These are phyloP conservation scores for Penicillium sp. DNA, from an alignment of 2,329 filamentous ascomycete species.

Conservation along the genomic window DNA sequence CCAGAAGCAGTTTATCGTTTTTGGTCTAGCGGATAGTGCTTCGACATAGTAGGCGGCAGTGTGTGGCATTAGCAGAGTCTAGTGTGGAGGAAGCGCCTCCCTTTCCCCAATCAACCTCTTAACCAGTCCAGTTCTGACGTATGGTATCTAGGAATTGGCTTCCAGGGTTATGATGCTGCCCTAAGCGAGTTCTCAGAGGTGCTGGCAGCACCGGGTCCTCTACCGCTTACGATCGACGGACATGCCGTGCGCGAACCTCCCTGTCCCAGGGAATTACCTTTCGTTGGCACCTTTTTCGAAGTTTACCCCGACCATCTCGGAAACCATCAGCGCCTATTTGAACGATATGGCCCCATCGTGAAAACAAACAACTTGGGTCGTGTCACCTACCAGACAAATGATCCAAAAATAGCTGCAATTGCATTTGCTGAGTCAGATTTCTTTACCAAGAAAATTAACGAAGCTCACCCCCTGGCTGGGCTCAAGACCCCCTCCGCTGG, in stretches of 20 bases:
- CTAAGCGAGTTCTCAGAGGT: too few relatives aligned
- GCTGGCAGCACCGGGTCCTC: too few relatives aligned
- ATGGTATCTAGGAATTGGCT: too few relatives aligned
- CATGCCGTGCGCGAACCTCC: slow-evolving; percentile 10
- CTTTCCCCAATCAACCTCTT: too few relatives aligned
- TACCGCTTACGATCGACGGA: slow-evolving; percentile 12
- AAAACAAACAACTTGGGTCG: slow-evolving; percentile 47
- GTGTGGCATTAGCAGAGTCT: too few relatives aligned
- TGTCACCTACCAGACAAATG: slow-evolving; percentile 45
- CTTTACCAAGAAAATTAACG: slow-evolving; percentile 40
- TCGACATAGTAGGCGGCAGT: too few relatives aligned
- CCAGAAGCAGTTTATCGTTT: too few relatives aligned
- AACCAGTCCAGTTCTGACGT: too few relatives aligned
- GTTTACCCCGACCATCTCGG: slow-evolving; percentile 52
- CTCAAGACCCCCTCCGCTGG: too few relatives aligned
- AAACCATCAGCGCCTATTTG: slow-evolving; percentile 49
- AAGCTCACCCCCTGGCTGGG: slow-evolving; percentile 23
- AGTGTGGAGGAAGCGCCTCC: too few relatives aligned
- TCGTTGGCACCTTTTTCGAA: slow-evolving; percentile 49
- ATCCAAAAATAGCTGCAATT: slow-evolving; percentile 41
- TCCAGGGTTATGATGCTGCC: too few relatives aligned
- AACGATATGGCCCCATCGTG: slow-evolving; percentile 46
- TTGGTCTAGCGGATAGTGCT: too few relatives aligned
- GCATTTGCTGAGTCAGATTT: slow-evolving; percentile 44
- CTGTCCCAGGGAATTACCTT: slow-evolving; percentile 18